Evolutionary conservation across 176 grass and related monocot species (phyloP).

Genomic region (Zizania latifolia): DNA sequence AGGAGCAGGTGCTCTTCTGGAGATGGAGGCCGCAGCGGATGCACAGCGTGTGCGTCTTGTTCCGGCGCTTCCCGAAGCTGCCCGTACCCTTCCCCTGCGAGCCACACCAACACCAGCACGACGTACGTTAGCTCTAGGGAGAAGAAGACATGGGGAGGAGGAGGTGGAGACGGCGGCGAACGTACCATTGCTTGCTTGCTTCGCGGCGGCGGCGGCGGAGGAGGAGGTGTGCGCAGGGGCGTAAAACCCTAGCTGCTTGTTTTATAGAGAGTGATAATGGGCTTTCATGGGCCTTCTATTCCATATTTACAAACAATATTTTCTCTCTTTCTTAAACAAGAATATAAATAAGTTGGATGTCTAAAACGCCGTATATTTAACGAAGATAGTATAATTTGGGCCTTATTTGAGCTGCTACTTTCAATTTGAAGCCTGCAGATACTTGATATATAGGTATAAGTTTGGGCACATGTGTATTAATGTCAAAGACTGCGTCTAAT

Average conservation of each 20-base stretch:
- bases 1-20: slow-evolving; percentile 87
- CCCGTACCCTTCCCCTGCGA: slow-evolving; percentile 76
- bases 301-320: no score
- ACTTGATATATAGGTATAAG: no score
- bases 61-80: slow-evolving; percentile 90
- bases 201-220: not conserved
- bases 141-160: not conserved
- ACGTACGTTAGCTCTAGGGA: not conserved
- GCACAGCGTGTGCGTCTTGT: slow-evolving; percentile 99
- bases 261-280: not conserved
- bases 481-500: no score
- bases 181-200: no score
- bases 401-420: no score
- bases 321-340: no score
- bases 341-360: no score
- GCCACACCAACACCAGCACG: not conserved
- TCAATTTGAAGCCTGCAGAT: no score
- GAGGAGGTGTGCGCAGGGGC: not conserved
- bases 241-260: slow-evolving; percentile 30
- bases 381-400: no score
- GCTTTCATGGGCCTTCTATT: no score
- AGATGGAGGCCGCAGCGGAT: slow-evolving; percentile 82
- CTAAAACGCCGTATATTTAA: no score
- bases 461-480: no score
- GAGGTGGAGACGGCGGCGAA: not conserved